Evolutionary conservation across 1,284 basidiomycete species (phyloP).

Genomic region (Trametes pubescens): DNA sequence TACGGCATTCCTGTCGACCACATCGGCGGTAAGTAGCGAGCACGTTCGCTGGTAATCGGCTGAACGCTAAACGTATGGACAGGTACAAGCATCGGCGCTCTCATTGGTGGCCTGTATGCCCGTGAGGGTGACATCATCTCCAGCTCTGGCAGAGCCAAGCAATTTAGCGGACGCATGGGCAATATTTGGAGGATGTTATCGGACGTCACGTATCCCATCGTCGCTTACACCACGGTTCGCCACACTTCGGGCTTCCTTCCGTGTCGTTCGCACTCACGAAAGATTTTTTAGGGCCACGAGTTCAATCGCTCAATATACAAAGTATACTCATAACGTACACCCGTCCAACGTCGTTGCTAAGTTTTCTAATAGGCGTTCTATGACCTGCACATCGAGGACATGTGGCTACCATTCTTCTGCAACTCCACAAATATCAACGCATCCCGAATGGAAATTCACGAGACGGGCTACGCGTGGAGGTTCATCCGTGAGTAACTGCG

Average conservation of each 20-base stretch:
- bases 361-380: conserved; percentile 73
- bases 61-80: conserved; percentile 24
- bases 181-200: conserved; percentile 95
- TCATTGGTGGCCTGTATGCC: conserved; percentile 97
- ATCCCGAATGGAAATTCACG: conserved; percentile 97
- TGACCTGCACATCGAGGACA: conserved; percentile 96
- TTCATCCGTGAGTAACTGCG: conserved; percentile 71
- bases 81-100: conserved; percentile 91
- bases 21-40: conserved; percentile 67
- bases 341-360: conserved; percentile 10
- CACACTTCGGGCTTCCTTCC: conserved; percentile 29
- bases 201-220: conserved; percentile 96
- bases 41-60: neutral
- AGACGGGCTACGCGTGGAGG: conserved; percentile 94
- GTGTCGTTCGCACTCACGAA: neutral
- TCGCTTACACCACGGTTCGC: conserved; percentile 95
- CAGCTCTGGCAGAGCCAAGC: conserved; percentile 87
- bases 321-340: conserved; percentile 46
- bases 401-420: conserved; percentile 99
- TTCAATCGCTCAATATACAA: conserved; percentile 90
- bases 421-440: conserved; percentile 99
- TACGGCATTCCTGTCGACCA: conserved; percentile 93
- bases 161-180: conserved; percentile 92
- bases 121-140: conserved; percentile 92
- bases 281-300: conserved; percentile 77